phyloP scores from a whole-genome alignment of 1,284 basidiomycete genomes.

The Ganoderma sp. region DNA sequence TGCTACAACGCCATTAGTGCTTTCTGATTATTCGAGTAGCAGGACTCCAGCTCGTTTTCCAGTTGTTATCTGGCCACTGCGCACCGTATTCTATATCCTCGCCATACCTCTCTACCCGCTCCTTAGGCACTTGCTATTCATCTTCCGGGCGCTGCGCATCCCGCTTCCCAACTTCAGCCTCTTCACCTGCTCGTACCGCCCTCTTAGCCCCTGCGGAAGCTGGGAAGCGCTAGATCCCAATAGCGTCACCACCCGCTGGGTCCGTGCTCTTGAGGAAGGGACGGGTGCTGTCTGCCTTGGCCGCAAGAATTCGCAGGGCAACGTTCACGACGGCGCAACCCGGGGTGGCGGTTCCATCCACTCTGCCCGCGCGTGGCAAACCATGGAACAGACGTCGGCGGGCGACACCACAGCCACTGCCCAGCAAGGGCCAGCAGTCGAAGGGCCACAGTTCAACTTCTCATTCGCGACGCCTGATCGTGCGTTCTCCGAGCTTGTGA shows the following conservation, averaged over 20 bases:
- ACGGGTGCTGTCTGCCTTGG: constrained; percentile 69
- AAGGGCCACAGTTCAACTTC: too few relatives aligned
- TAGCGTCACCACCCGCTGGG: constrained; percentile 68
- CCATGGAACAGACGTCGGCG: constrained; percentile 6
- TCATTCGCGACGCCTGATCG: too few relatives aligned
- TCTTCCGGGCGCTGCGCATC: constrained; percentile 44
- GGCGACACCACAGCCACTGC: too few relatives aligned
- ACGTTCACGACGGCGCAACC: constrained; percentile 33
- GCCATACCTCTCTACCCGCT: constrained; percentile 42
- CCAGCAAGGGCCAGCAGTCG: too few relatives aligned
- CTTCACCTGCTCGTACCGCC: constrained; percentile 46
- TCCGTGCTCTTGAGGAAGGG: constrained; percentile 79
- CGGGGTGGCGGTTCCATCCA: constrained; percentile 51
- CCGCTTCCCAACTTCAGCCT: constrained; percentile 41
- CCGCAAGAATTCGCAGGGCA: constrained; percentile 31
- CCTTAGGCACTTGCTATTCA: constrained; percentile 39
- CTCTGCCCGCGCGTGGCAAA: constrained; percentile 38
- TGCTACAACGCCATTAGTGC: neutral
- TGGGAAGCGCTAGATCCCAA: constrained; percentile 46
- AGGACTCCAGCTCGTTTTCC: constrained; percentile 28
- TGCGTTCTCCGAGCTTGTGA: too few relatives aligned
- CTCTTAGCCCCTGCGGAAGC: constrained; percentile 40
- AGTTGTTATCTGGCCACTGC: constrained; percentile 35
- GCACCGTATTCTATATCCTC: constrained; percentile 41
- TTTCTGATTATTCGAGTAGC: constrained; percentile 3